These are phyloP conservation scores for Citrus glauca DNA, from an alignment of 345 rosid species.

Conservation along the genomic window DNA sequence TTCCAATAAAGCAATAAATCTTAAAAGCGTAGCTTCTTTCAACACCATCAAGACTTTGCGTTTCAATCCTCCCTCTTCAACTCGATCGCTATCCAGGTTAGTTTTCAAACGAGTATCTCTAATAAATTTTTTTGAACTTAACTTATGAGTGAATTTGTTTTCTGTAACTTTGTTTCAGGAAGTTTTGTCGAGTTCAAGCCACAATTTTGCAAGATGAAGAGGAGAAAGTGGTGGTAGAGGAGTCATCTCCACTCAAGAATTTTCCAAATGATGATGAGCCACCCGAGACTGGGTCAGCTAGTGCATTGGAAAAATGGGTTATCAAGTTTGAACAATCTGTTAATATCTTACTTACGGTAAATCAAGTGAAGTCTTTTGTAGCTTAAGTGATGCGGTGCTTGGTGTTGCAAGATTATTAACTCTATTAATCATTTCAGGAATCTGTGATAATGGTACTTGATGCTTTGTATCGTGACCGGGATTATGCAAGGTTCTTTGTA, in stretches of 20 bases:
- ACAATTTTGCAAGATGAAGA: slow-evolving; percentile 67
- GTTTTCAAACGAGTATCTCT: neutral
- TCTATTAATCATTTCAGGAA: slow-evolving; percentile 43
- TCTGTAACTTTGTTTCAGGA: slow-evolving; percentile 34
- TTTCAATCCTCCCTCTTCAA: slow-evolving; percentile 21
- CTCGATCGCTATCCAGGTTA: slow-evolving; percentile 32
- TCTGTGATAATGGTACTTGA: slow-evolving; percentile 88
- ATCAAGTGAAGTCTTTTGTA: neutral
- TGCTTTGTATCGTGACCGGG: slow-evolving; percentile 68
- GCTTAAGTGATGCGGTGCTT: neutral
- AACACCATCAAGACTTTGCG: slow-evolving; percentile 23
- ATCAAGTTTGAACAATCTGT: slow-evolving; percentile 74
- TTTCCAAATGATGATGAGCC: slow-evolving; percentile 28
- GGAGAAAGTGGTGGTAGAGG: slow-evolving; percentile 63
- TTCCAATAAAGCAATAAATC: slow-evolving; percentile 9
- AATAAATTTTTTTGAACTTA: neutral
- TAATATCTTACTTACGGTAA: slow-evolving; percentile 81
- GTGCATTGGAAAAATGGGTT: slow-evolving; percentile 26
- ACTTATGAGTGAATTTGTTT: neutral
- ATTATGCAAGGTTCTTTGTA: slow-evolving; percentile 87
- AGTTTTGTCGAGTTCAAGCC: slow-evolving; percentile 41
- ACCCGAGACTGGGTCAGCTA: slow-evolving; percentile 25
- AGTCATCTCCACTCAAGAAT: slow-evolving; percentile 50
- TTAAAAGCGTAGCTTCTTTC: slow-evolving; percentile 21
- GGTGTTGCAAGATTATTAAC: neutral